phyloP scores from a whole-genome alignment of 1,284 basidiomycete genomes.

The Rugosomyces carneus region DNA sequence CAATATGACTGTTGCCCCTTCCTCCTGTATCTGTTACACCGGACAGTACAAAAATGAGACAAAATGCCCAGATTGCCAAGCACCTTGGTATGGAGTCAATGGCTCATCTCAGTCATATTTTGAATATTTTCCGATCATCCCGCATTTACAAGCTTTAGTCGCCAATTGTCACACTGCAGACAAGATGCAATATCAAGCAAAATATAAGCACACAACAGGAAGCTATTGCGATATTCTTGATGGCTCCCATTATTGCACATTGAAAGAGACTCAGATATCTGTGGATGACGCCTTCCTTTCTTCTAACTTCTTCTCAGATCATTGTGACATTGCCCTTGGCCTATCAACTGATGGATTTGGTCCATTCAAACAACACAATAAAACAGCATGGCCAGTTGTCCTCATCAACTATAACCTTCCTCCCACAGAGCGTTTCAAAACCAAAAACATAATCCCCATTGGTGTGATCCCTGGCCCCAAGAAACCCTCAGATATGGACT shows the following conservation, averaged over 20 bases:
- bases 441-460: constrained; percentile 28
- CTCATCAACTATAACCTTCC: constrained; percentile 36
- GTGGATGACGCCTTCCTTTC: constrained; percentile 15
- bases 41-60: no score
- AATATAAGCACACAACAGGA: constrained; percentile 6
- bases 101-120: no score
- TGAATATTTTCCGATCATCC: no score
- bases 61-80: no score
- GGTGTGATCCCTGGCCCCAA: constrained; percentile 40
- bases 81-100: no score
- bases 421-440: constrained; percentile 27
- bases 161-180: constrained; percentile 7
- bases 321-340: constrained; percentile 28
- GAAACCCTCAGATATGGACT: constrained; percentile 35
- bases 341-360: constrained; percentile 33
- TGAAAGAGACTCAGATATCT: constrained; percentile 14
- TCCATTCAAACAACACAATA: constrained; percentile 30
- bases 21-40: no score
- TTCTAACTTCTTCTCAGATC: constrained; percentile 24
- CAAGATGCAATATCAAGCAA: constrained; percentile 18
- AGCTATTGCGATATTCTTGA: constrained; percentile 29
- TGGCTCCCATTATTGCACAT: constrained; percentile 21
- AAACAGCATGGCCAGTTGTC: constrained; percentile 39
- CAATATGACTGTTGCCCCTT: no score
- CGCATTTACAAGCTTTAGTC: no score